These are phyloP conservation scores for Pseudopithomyces maydicus DNA, from an alignment of 2,329 filamentous ascomycete species.

Conservation along the genomic window DNA sequence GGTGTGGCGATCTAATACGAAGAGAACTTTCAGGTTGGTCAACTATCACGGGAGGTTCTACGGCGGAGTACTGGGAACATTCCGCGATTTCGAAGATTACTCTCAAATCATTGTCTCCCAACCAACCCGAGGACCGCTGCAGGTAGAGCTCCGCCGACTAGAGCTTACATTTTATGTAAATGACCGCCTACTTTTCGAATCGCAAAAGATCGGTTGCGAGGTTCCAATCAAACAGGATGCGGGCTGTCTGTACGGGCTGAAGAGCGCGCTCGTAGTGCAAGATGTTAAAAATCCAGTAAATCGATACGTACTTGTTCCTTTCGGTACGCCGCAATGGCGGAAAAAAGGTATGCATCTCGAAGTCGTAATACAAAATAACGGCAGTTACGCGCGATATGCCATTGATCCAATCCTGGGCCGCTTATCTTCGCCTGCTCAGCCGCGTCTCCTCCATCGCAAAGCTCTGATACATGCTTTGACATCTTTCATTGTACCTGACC, in stretches of 20 bases:
- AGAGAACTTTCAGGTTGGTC: not conserved
- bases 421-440: conserved; percentile 63
- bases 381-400: conserved; percentile 55
- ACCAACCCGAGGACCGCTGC: conserved; percentile 38
- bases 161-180: conserved; percentile 62
- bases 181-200: conserved; percentile 48
- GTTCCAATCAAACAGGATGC: conserved; percentile 59
- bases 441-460: conserved; percentile 60
- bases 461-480: conserved; percentile 66
- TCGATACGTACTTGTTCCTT: conserved; percentile 61
- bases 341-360: conserved; percentile 50
- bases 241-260: conserved; percentile 64
- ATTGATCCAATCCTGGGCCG: conserved; percentile 62
- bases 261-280: conserved; percentile 62
- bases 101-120: conserved; percentile 55
- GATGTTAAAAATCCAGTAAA: conserved; percentile 47
- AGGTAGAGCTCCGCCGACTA: conserved; percentile 58
- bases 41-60: conserved; percentile 36
- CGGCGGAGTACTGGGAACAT: conserved; percentile 53
- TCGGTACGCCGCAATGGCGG: conserved; percentile 45
- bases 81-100: conserved; percentile 53
- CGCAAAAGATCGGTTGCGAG: conserved; percentile 55
- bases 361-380: conserved; percentile 44
- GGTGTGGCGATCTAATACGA: not conserved
- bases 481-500: conserved; percentile 62